Percentiles rank a stretch among this genome's conserved stretches.
Evolutionary conservation across 2,329 filamentous ascomycete species (phyloP).

Genomic region (Microthyrium microscopicum): DNA sequence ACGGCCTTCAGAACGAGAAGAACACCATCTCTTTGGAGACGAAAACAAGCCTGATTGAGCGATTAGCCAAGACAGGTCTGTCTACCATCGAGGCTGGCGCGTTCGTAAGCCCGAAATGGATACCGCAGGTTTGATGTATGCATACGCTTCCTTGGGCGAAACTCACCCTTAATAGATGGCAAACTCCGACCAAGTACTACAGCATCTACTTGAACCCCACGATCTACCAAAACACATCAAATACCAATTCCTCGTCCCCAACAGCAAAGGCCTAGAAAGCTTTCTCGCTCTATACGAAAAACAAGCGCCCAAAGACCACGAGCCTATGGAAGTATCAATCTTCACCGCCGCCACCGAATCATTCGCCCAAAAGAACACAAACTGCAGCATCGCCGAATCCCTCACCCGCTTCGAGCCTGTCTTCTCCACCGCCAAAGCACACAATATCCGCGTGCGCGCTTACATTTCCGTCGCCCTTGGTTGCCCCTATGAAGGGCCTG

Average conservation of each 20-base stretch:
- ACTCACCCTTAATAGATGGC: conserved; percentile 43
- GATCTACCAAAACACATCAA: conserved; percentile 39
- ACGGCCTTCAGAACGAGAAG: conserved; percentile 80
- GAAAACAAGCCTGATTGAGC: conserved; percentile 61
- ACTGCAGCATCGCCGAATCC: conserved; percentile 61
- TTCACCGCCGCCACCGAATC: conserved; percentile 70
- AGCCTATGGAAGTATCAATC: conserved; percentile 55
- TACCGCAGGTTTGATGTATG: conserved; percentile 47
- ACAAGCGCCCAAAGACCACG: conserved; percentile 24
- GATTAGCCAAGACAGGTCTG: conserved; percentile 51
- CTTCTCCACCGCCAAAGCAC: conserved; percentile 48
- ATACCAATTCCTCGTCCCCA: conserved; percentile 71
- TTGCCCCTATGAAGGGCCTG: conserved; percentile 56
- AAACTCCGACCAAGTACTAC: conserved; percentile 57
- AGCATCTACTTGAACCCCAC: conserved; percentile 47
- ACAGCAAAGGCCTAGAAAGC: conserved; percentile 52
- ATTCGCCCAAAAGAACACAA: conserved; percentile 69
- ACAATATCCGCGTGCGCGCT: conserved; percentile 53
- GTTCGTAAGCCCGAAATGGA: conserved; percentile 71
- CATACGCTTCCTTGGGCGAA: background rate
- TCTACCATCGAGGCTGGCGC: conserved; percentile 64
- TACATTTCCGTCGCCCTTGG: conserved; percentile 70
- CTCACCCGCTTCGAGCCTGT: conserved; percentile 54
- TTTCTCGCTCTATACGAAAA: conserved; percentile 36
- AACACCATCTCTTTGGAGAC: conserved; percentile 50